Conservation (phyloP, 108 stramenopile genomes). For the Seminavis robusta region DNA sequence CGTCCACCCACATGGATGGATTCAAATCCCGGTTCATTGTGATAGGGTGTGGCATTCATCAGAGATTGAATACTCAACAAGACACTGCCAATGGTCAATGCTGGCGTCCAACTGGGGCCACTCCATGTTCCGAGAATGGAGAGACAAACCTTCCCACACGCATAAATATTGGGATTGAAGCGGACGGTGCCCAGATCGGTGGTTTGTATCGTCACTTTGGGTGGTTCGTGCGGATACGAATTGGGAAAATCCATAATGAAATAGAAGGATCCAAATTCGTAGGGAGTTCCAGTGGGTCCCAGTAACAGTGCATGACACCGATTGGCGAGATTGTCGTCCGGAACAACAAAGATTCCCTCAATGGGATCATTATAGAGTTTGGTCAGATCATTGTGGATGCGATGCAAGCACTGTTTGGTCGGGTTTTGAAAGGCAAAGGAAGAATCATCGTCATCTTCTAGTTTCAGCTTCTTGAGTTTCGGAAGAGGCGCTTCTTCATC, state of each 20-base stretch:
- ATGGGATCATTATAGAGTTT: no score
- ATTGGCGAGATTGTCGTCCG: not conserved
- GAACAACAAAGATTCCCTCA: constrained; percentile 13
- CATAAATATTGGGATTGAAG: constrained; percentile 90
- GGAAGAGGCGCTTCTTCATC: no score
- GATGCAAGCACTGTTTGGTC: no score
- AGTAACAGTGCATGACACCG: not conserved
- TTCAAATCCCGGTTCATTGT: constrained; percentile 78
- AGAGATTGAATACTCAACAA: constrained; percentile 75
- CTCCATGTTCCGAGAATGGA: constrained; percentile 48
- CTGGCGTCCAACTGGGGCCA: constrained; percentile 72
- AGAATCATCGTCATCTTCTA: no score
- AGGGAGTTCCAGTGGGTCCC: constrained; percentile 46
- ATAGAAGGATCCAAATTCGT: constrained; percentile 58
- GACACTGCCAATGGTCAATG: constrained; percentile 74
- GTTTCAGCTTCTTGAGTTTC: no score
- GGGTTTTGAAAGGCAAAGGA: no score
- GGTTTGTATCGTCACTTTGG: constrained; percentile 68
- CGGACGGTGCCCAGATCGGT: constrained; percentile 70
- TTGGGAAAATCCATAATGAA: constrained; percentile 72
- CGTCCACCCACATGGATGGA: no score
- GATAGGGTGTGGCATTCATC: constrained; percentile 79
- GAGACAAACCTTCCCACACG: constrained; percentile 72
- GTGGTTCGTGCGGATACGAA: constrained; percentile 69
- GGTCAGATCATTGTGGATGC: no score